Conservation (phyloP, 345 rosid species). For the Boechera divaricarpa region DNA sequence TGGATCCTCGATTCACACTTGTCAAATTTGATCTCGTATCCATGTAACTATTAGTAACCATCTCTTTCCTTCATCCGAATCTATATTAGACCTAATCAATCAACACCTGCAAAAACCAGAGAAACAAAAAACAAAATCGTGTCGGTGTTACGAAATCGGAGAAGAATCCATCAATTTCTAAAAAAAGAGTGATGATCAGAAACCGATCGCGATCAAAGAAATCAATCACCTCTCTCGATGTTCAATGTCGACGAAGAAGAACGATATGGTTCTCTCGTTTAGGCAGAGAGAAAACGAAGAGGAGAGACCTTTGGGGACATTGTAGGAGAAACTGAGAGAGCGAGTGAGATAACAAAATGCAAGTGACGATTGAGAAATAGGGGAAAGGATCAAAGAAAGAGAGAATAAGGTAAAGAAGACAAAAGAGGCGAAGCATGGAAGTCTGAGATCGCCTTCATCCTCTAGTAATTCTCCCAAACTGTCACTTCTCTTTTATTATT, state of each 20-base stretch:
- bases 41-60: conserved; percentile 62
- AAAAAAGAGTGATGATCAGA: background rate
- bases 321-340: conserved; percentile 8
- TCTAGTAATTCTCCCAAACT: conserved; percentile 31
- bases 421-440: conserved; percentile 36
- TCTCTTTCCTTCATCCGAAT: conserved; percentile 44
- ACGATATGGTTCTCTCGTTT: background rate
- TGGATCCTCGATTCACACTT: conserved; percentile 54
- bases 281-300: conserved; percentile 8
- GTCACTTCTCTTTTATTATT: conserved; percentile 18
- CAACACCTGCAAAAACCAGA: conserved; percentile 4
- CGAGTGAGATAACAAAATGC: conserved; percentile 24
- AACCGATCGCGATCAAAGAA: conserved; percentile 32
- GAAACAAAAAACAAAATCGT: background rate
- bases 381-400: conserved; percentile 21
- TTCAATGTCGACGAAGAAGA: conserved; percentile 17
- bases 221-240: conserved; percentile 23
- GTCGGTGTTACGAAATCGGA: conserved; percentile 31
- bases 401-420: conserved; percentile 21
- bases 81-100: conserved; percentile 27
- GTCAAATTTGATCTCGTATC: conserved; percentile 59
- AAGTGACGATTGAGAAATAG: background rate
- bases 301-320: background rate
- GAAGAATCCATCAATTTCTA: background rate
- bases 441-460: conserved; percentile 46